These are phyloP conservation scores for Neoarthrinium moseri DNA, from an alignment of 2,329 filamentous ascomycete species.

Conservation along the genomic window DNA sequence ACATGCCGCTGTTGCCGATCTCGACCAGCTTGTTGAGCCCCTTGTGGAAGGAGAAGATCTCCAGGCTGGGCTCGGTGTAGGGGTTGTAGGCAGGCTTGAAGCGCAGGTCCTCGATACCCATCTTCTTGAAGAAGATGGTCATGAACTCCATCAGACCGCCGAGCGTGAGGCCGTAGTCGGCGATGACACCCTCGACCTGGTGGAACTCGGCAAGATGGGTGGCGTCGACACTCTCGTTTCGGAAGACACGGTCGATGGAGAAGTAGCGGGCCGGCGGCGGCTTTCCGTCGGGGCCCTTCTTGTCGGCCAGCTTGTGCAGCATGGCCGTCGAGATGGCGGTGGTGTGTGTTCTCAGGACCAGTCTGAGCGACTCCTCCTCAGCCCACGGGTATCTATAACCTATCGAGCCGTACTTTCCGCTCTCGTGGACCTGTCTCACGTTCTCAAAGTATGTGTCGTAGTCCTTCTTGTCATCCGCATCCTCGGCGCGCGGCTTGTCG, in stretches of 20 bases:
- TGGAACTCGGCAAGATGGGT: slow-evolving; percentile 98
- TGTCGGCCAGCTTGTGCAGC: slow-evolving; percentile 82
- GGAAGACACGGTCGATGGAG: slow-evolving; percentile 97
- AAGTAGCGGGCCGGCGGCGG: slow-evolving; percentile 84
- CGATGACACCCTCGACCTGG: slow-evolving; percentile 97
- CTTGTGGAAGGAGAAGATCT: slow-evolving; percentile 94
- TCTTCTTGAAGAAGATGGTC: slow-evolving; percentile 93
- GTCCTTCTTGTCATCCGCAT: slow-evolving; percentile 58
- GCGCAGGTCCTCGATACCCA: slow-evolving; percentile 84
- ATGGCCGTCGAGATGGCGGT: slow-evolving; percentile 90
- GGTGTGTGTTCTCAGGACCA: slow-evolving; percentile 94
- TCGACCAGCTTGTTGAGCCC: slow-evolving; percentile 90
- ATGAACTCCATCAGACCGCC: slow-evolving; percentile 93
- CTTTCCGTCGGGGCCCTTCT: slow-evolving; percentile 70
- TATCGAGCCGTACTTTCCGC: slow-evolving; percentile 90
- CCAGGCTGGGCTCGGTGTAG: slow-evolving; percentile 95
- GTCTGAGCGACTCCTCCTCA: slow-evolving; percentile 77
- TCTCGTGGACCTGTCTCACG: slow-evolving; percentile 81
- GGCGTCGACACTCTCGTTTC: slow-evolving; percentile 92
- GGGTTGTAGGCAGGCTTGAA: slow-evolving; percentile 98
- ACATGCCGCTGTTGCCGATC: slow-evolving; percentile 98
- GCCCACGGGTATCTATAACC: slow-evolving; percentile 96
- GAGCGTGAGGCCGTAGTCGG: slow-evolving; percentile 89
- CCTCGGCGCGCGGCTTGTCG: slow-evolving; percentile 62
- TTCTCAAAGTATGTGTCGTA: slow-evolving; percentile 89